Conservation (phyloP, 2,329 filamentous ascomycete species). For the Coleophoma crateriformis region DNA sequence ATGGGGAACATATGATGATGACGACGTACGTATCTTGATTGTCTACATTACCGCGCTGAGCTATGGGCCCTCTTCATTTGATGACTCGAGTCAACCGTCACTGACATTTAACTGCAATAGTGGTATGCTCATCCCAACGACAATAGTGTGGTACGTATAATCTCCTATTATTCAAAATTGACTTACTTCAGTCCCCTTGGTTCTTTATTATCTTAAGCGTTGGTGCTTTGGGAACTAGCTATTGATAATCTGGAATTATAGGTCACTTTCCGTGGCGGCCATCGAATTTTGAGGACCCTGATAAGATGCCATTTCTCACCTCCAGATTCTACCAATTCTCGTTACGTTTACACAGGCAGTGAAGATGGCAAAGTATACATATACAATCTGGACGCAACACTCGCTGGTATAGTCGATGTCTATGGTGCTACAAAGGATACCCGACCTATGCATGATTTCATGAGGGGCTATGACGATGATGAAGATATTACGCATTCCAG, state of each 20-base stretch:
- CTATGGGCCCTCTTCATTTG: too few species aligned
- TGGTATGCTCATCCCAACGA: too few species aligned
- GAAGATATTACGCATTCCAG: slow-evolving; percentile 12
- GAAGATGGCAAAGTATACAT: slow-evolving; percentile 86
- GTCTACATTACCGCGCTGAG: too few species aligned
- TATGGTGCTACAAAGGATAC: slow-evolving; percentile 60
- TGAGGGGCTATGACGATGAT: slow-evolving; percentile 18
- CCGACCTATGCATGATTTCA: slow-evolving; percentile 34
- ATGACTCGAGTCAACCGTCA: too few species aligned
- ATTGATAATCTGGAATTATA: slow-evolving; percentile 43
- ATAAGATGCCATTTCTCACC: slow-evolving; percentile 96
- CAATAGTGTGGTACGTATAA: too few species aligned
- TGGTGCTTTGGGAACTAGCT: too few species aligned
- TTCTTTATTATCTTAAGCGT: too few species aligned
- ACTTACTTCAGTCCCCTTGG: too few species aligned
- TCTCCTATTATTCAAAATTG: too few species aligned
- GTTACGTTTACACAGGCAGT: slow-evolving; percentile 91
- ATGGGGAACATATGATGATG: slow-evolving; percentile 57
- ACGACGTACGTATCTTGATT: slow-evolving; percentile 27
- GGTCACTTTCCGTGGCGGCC: slow-evolving; percentile 89
- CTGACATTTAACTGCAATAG: too few species aligned
- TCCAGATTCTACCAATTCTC: slow-evolving; percentile 74
- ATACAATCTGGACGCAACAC: slow-evolving; percentile 88
- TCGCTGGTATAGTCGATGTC: slow-evolving; percentile 75
- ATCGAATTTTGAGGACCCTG: slow-evolving; percentile 81